These are phyloP conservation scores for Solanum ossicruentum DNA, from an alignment of 257 asterid genomes.

Conservation along the genomic window DNA sequence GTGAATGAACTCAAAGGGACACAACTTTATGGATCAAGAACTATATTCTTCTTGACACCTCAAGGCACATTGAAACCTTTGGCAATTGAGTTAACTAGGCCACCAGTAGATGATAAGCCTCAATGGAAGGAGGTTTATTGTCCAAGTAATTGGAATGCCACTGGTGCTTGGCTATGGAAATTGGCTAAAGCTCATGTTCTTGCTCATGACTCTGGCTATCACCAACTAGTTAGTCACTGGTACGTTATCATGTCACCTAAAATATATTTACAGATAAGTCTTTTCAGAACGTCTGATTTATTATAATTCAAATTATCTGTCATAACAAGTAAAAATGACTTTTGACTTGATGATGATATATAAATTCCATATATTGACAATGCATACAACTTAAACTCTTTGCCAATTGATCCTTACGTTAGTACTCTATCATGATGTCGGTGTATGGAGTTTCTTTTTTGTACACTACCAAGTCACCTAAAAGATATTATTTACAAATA, in stretches of 20 bases:
- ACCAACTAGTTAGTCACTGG: slow-evolving; percentile 75
- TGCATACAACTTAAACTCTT: background rate
- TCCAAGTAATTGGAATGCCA: slow-evolving; percentile 33
- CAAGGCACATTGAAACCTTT: slow-evolving; percentile 40
- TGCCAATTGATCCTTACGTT: no score
- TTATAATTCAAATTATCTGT: background rate
- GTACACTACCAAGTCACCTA: no score
- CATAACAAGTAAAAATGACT: background rate
- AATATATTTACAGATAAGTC: background rate
- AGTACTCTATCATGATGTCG: no score
- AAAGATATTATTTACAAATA: no score
- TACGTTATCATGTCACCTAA: slow-evolving; percentile 2
- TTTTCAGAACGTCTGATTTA: background rate
- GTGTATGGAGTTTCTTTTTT: no score
- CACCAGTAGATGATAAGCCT: slow-evolving; percentile 42
- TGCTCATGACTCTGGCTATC: slow-evolving; percentile 71
- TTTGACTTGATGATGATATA: background rate
- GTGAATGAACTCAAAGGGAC: slow-evolving; percentile 43
- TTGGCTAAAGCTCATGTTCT: slow-evolving; percentile 61
- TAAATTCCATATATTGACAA: background rate
- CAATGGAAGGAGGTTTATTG: slow-evolving; percentile 43
- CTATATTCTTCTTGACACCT: slow-evolving; percentile 45
- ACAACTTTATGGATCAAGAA: slow-evolving; percentile 67
- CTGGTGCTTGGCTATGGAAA: slow-evolving; percentile 70
- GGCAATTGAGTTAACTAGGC: slow-evolving; percentile 69